Base-by-base conservation (phyloP, 768 basidiomycete species). In the Phaffia tasmanica region DNA sequence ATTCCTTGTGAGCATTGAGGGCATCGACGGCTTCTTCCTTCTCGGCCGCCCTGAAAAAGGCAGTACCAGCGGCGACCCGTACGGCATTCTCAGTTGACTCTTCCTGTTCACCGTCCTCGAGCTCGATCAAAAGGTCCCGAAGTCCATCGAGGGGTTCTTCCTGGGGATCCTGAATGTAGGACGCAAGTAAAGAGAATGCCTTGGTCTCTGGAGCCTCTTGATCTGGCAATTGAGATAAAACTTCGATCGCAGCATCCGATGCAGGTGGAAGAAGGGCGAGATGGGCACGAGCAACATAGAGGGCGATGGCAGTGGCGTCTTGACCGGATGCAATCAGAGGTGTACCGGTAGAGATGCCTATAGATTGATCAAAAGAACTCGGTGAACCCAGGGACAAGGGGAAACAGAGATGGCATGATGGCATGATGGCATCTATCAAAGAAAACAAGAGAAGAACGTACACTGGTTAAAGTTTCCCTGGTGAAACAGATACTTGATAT, bases 21-120 rank as follows among this genome's bases (percentile, higher is more conserved):
- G 88, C 92, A 76, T 94, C 92, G 29, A 95, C 78, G 1, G 91
- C 92, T 77, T 97, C 92, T 76, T 95, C 92, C 15, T 87, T 77
- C 77, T 95, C 92, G 1, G 85, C 86, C 19, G 88, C 88, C 46
- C 83, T 79, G 19, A 85, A 82, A 75, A 94, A 94, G 0, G 89
- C 88, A 16, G 86, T 89, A n/a, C 85, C 90, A 35, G 89, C 88
- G 23, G 89, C 77, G 32, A 89, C 87, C 62, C 84, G 80, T 7
- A 93, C 89, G 54, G 84, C 75, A 23, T 83, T 82, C 74, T 84
- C 88, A 70, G 88, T 89, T 66, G 70, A 69, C 23, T 79, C 81
- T 25, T 84, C 82, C n/a, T 78, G 81, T 0, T 81, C 81, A 30
- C 72, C 73, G 27, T 86, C 83, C 72, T 94, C 91, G 51, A 86